These are phyloP conservation scores for Chrysosporium keratinophilum DNA, from an alignment of 2,329 filamentous ascomycete species.

Conservation along the genomic window DNA sequence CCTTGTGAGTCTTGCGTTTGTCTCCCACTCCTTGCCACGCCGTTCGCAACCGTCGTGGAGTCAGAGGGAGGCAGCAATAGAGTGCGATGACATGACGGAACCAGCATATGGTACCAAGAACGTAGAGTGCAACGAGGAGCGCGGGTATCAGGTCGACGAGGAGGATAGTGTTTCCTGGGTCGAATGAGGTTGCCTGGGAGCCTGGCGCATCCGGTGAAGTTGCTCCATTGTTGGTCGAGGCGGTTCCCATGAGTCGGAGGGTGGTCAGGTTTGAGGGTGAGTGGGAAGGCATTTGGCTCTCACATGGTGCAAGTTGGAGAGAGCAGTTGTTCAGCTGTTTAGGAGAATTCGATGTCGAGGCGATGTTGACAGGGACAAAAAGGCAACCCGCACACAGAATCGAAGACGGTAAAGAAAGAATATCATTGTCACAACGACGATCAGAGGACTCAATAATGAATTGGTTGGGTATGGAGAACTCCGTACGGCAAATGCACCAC, in stretches of 20 bases:
- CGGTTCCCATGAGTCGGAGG: neutral
- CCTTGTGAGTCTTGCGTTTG: conserved; percentile 18
- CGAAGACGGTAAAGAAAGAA: too few species aligned
- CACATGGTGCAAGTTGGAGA: neutral
- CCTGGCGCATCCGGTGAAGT: neutral
- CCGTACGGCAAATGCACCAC: too few species aligned
- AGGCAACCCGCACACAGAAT: too few species aligned
- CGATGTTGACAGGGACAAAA: too few species aligned
- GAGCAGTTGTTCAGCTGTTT: neutral
- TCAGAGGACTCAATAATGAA: too few species aligned
- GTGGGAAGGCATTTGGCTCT: neutral
- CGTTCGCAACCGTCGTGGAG: conserved; percentile 14
- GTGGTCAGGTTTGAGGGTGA: neutral
- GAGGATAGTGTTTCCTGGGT: neutral
- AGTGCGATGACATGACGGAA: neutral
- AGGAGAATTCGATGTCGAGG: too few species aligned
- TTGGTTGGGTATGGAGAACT: too few species aligned
- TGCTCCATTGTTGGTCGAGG: neutral
- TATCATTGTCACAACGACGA: too few species aligned
- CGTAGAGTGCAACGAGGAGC: conserved; percentile 14
- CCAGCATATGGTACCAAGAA: conserved; percentile 14
- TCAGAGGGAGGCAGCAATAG: conserved; percentile 12
- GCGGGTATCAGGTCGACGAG: conserved; percentile 14
- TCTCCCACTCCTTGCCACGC: neutral
- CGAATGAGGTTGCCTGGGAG: neutral